Evolutionary conservation across 2,329 filamentous ascomycete species (phyloP), one percentile per base, ranked within the genome.

Genomic region (Venturia nashicola): DNA sequence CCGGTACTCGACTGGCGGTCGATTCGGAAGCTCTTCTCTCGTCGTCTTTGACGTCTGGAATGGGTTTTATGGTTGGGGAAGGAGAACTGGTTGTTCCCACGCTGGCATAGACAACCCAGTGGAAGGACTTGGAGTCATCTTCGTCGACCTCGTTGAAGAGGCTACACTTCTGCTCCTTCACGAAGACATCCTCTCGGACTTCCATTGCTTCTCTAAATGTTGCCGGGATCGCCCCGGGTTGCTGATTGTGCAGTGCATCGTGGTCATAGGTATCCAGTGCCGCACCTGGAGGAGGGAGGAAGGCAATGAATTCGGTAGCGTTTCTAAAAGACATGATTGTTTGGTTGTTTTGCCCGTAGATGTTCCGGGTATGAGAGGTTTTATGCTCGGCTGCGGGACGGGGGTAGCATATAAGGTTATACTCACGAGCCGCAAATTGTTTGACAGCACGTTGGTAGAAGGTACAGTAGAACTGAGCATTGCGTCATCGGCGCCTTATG

Each of bases 81-180:
- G 66, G 67, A 61, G 74, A 72, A 11, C 72, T 70, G 2, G 75
- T 72, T 18, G 69, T 81, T 65, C 72, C 73, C 64, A 88, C 80
- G 18, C 81, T 85, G 59, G 85, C 84, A 74, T 96, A 96, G n/a
- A 87, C 79, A 39, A 96, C 87, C 89, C 90, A 96, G 75, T 97
- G 91, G 76, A 87, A 93, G 68, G 85, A 87, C 43, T 89, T 83
- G 0, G 81, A 68, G 73, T 97, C 93, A 72, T 97, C 91, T 0
- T 80, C 77, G 77, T 97, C 93, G 68, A 90, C 82, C 74, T 97
- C 92, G 67, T 85, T 83, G 44, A 88, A 84, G 0, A 85, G 74
- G 0, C 78, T 76, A 36, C 83, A 79, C 27, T 76, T 73, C 67
- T 86, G 84, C 71, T 86, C 83, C 65, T 80, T 74, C 44, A 83